Conservation (phyloP, 2,329 filamentous ascomycete species). For the Aspergillus sclerotialis region DNA sequence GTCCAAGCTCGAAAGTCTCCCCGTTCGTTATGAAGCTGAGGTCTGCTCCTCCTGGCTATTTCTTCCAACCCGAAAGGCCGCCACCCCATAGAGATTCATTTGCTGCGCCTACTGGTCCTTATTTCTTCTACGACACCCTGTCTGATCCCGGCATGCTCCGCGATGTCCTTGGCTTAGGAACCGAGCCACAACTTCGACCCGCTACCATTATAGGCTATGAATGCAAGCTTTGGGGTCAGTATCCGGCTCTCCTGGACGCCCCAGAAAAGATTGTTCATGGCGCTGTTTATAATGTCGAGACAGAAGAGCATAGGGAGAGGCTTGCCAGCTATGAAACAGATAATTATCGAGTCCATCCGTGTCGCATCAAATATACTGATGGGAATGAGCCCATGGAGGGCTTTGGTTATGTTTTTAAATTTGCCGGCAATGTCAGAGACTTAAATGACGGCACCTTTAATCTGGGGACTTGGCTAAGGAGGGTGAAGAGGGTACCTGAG, state of each 20-base stretch:
- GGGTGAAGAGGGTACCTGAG: slow-evolving; percentile 6
- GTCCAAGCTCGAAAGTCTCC: slow-evolving; percentile 9
- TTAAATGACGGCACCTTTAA: slow-evolving; percentile 14
- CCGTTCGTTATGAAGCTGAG: slow-evolving; percentile 8
- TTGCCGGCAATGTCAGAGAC: slow-evolving; percentile 12
- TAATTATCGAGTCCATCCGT: slow-evolving; percentile 9
- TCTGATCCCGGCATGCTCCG: slow-evolving; percentile 20
- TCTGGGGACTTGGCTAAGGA: slow-evolving; percentile 11
- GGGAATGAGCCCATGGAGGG: slow-evolving; percentile 7
- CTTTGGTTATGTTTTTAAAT: slow-evolving; percentile 11
- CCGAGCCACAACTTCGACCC: slow-evolving; percentile 11
- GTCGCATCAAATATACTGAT: slow-evolving; percentile 13
- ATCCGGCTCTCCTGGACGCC: slow-evolving; percentile 17
- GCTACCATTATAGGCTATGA: slow-evolving; percentile 18
- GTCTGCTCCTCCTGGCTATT: slow-evolving; percentile 7
- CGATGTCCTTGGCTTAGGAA: slow-evolving; percentile 16
- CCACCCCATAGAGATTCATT: slow-evolving; percentile 1
- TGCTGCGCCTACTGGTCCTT: slow-evolving; percentile 15
- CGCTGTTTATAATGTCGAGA: slow-evolving; percentile 15
- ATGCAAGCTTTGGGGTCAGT: slow-evolving; percentile 24
- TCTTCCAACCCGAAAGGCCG: slow-evolving; percentile 5
- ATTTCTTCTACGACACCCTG: slow-evolving; percentile 35
- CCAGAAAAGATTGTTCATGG: slow-evolving; percentile 13
- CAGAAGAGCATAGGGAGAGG: slow-evolving; percentile 11
- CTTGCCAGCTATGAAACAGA: slow-evolving; percentile 18